These are phyloP conservation scores for Furcasterigmium sp. DNA, from an alignment of 2,329 filamentous ascomycete species.

Conservation along the genomic window DNA sequence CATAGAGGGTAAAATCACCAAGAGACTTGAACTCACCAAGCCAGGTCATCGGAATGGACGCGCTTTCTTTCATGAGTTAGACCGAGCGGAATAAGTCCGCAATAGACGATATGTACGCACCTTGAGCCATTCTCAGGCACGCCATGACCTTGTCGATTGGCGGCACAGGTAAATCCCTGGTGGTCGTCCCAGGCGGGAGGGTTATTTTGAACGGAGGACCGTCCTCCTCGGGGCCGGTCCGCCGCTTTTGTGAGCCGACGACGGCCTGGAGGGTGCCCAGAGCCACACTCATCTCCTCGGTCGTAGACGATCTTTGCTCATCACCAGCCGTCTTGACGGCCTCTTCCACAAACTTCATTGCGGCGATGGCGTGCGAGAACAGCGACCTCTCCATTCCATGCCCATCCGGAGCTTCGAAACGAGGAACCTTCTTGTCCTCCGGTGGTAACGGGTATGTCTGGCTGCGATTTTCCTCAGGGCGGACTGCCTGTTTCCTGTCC, in stretches of 20 bases:
- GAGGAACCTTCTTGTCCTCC: slow-evolving; percentile 8
- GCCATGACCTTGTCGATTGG: slow-evolving; percentile 10
- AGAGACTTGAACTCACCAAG: background rate
- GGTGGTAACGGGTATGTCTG: slow-evolving; percentile 4
- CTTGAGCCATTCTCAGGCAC: slow-evolving; percentile 11
- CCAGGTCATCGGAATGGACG: slow-evolving; percentile 2
- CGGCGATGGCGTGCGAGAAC: slow-evolving; percentile 15
- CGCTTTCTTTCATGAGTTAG: slow-evolving; percentile 2
- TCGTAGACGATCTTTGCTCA: background rate
- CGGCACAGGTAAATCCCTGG: slow-evolving; percentile 9
- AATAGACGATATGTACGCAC: background rate
- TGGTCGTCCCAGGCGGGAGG: slow-evolving; percentile 4
- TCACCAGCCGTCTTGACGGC: slow-evolving; percentile 6
- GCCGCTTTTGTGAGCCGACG: slow-evolving; percentile 8
- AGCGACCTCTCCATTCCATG: slow-evolving; percentile 14
- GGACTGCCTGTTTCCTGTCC: background rate
- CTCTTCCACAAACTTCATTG: slow-evolving; percentile 13
- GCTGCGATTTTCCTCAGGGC: background rate
- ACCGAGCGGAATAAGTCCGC: too few species aligned
- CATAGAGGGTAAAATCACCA: slow-evolving; percentile 11
- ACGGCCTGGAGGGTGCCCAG: slow-evolving; percentile 10
- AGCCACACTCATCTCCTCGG: slow-evolving; percentile 13
- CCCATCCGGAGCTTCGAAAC: too few species aligned
- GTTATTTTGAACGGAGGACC: slow-evolving; percentile 3
- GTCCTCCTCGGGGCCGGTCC: slow-evolving; percentile 6